Evolutionary conservation across 1,284 basidiomycete species (phyloP), one percentile per base, ranked within the genome.

Genomic region (Phellopilus nigrolimitatus): DNA sequence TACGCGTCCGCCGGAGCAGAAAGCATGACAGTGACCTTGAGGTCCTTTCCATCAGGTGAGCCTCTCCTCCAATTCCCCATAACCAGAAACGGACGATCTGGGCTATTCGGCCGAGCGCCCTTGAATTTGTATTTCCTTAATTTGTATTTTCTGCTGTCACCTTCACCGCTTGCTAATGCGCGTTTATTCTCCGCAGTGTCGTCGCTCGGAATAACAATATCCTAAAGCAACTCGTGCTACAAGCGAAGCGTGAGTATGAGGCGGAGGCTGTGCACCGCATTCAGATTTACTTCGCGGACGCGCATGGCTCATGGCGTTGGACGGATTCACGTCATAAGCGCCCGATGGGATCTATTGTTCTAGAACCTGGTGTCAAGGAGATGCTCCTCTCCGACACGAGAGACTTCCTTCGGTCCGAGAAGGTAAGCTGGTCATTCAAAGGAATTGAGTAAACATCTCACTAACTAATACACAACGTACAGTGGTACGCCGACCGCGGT

Each of bases 241-340:
- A 88, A 61, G 87, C 87, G n/a, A 90, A 90, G 72, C 79, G 78
- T 61, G 85, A 88, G 62, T 90, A 90, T 61, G 88, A 90, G 66
- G 85, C 85, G 0, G 86, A 89, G 62, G 80, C 85, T 33, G 78
- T 89, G 31, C 87, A 90, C 62, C 78, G 87, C 40, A 87, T 90
- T 57, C 85, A 90, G 64, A 88, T 90, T 31, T 90, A 88, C 64
- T 88, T 90, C 62, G 88, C 88, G 10, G 87, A 88, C 65, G 84
- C 84, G n/a, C 85, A 90, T 65, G 88, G 87, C 24, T 81, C 79
- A 46, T 90, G 88, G 88, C 72, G 86, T 43, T 90, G 85, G 83
- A 88, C 85, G 0, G 87, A 89, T 64, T 86, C 84, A 12, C 72
- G 87, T 37, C 87, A 88, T 66, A 89, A 89, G 66, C 78, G 87